Base-by-base conservation (phyloP, 306 rosid genomes). In the Trifolium pratense region DNA sequence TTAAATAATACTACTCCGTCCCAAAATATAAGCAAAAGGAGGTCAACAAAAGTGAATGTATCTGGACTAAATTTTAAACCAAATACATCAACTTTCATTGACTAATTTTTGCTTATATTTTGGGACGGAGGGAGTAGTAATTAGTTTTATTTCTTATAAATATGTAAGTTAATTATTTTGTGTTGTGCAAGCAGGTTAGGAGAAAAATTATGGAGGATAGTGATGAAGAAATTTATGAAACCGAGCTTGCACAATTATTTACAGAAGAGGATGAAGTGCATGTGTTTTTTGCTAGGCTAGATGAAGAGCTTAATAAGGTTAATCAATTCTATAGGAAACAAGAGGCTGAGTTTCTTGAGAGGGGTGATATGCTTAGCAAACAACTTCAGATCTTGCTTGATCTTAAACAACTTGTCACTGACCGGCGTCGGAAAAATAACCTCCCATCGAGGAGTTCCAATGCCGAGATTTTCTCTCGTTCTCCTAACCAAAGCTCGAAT, bases 291-390 rank as follows among this genome's bases (percentile, higher is more conserved):
- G 86, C 66, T 21, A 79, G 48, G 25, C 75, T 94, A 5, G 97
- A 91, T 72, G 88, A 78, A 21, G 97, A 94, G 55, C 88, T 88
- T 12, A 92, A 88, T 58, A 94, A 94, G 72, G 97, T 94, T 68
- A 89, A 89, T 70, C 87, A 88, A 60, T 94, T 91, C 80, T 94
- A 84, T 73, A 78, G 62, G 46, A 77, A 42, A n/a, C 89, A 67
- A 77, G 97, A 94, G 81, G 34, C 5, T 16, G 99, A 88, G 48
- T 80, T 94, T 75, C 52, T 84, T 8, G 96, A 88, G 83, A 89
- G 90, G 75, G 93, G 92, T 74, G 91, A 89, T 29, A 65, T 56
- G 69, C 56, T 94, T 1, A 86, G 29, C 73, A 89, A 91, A 20
- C 96, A 94, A 46, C 91, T 84, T 14, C 85, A 84, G 45, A 85